Evolutionary conservation across 345 rosid genomes (phyloP).

Genomic region (Arabidopsis thaliana): TAIR10.1 NC_003070.9:10392501-10393000

Average conservation of each 20-base stretch:
- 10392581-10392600: not conserved
- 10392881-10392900: too few relatives aligned
- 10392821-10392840: too few relatives aligned
- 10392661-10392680: conserved; percentile 18
- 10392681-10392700: conserved; percentile 1
- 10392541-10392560: conserved; percentile 24
- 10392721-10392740: conserved; percentile 37
- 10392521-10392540: conserved; percentile 21
- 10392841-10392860: too few relatives aligned
- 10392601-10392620: not conserved
- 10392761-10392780: too few relatives aligned
- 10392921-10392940: too few relatives aligned
- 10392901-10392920: too few relatives aligned
- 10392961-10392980: too few relatives aligned
- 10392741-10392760: conserved; percentile 21
- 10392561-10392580: conserved; percentile 33
- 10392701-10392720: conserved; percentile 16
- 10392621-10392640: not conserved
- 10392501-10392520: conserved; percentile 11
- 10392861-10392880: too few relatives aligned
- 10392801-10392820: too few relatives aligned
- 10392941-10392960: too few relatives aligned
- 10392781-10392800: too few relatives aligned
- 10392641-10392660: not conserved
- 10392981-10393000: not conserved